Base-by-base conservation (phyloP, 176 grass and related monocot genomes). In the Phyllostachys edulis region DNA sequence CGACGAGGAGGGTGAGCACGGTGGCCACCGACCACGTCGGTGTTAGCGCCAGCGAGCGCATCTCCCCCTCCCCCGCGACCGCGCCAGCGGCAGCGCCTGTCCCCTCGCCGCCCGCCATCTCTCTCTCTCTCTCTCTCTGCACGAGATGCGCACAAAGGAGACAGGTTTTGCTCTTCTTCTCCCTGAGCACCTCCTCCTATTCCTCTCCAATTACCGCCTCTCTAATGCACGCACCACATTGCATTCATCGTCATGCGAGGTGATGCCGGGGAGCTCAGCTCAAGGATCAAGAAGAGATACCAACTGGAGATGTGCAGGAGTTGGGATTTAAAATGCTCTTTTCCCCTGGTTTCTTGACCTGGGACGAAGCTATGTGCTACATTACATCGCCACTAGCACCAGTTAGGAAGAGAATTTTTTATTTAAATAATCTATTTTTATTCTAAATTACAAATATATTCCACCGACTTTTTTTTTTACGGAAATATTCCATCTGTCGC, bases 21-120 rank as follows among this genome's bases (percentile, higher is more conserved):
- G 87, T 90, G 59, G 96, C 96, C 55, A 95, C 96, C n/a, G 96
- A 98, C 96, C 96, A 98, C 21, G 96, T 98, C 4, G 96, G 96
- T 34, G 96, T 98, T 29, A 98, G 87, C 57, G 93, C 96, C 74
- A 98, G 63, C 26, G 93, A 95, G 34, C 96, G 91, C 76, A 90
- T 82, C 77, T 98, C 85, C 44, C 82, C 87, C 15, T 61, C 16
- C 9, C 72, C 71, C 5, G 39, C 63, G 69, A 23, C 69, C 10
- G 39, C 76, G 32, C 44, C 44, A 12, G 44, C 44, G 44, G 10
- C n/a, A 37, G 21, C 16, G 50, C 50, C 17, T 36, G 15, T 64
- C 3, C 76, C 80, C 55, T 84, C 83, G 54, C 44, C 34, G 36
- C 52, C 85, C 16, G 76, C 69, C 96, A 98, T 95, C n/a, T n/a